Evolutionary conservation across 2,329 filamentous ascomycete genomes (phyloP).

Genomic region (Blastomyces gilchristii): DNA sequence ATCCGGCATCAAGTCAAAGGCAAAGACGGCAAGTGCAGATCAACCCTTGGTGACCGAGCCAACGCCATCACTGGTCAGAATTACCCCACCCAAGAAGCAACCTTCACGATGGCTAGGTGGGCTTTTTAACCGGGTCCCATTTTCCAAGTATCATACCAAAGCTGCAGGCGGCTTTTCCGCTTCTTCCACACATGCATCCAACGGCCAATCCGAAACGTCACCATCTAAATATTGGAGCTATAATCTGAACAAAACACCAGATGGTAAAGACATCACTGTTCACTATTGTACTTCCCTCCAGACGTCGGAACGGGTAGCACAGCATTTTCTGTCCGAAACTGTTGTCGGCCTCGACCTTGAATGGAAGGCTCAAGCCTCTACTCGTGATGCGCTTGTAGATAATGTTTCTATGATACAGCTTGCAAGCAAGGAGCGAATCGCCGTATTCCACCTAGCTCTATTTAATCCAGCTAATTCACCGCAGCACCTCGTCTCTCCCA

Average conservation of each 20-base stretch:
- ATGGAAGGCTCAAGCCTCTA: slow-evolving; percentile 53
- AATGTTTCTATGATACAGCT: slow-evolving; percentile 78
- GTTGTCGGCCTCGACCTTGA: slow-evolving; percentile 85
- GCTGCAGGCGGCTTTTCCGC: neutral
- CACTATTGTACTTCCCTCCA: slow-evolving; percentile 65
- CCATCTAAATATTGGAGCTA: slow-evolving; percentile 5
- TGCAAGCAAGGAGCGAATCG: slow-evolving; percentile 65
- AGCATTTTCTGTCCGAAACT: slow-evolving; percentile 57
- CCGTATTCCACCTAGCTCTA: slow-evolving; percentile 67
- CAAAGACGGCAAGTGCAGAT: neutral
- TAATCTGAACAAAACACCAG: slow-evolving; percentile 36
- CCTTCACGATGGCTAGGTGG: neutral
- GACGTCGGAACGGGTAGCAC: slow-evolving; percentile 55
- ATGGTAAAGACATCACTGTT: slow-evolving; percentile 50
- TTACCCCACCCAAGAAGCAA: neutral
- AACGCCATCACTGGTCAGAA: neutral
- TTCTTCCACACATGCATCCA: neutral
- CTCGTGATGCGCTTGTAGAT: slow-evolving; percentile 44
- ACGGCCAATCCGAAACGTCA: neutral
- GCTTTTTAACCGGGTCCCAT: neutral
- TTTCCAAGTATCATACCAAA: slow-evolving; percentile 3
- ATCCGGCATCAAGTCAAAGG: neutral
- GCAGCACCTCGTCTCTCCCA: slow-evolving; percentile 55
- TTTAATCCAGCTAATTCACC: slow-evolving; percentile 39
- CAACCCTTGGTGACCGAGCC: neutral